Evolutionary conservation across 768 basidiomycete species (phyloP), one percentile per base, ranked within the genome.

Genomic region (Phaeotremella fagi): DNA sequence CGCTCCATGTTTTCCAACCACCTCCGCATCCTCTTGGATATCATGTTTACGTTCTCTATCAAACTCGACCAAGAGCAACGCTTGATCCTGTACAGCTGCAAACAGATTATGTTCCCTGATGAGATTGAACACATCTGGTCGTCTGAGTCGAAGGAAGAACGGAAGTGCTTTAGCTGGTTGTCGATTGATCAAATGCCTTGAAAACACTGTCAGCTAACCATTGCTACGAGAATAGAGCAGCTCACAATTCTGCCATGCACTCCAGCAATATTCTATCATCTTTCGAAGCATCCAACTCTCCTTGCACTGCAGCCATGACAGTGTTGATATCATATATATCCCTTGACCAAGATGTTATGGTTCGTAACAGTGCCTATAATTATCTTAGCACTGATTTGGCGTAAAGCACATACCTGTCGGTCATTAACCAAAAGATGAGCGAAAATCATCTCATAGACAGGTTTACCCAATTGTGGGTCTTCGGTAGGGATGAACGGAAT

Each of bases 401-500:
- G n/a, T 3, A 22, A 33, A 14, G 25, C 6, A 65, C 79, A 31
- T 64, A 88, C 90, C 68, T 80, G 75, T 67, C 81, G 82, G 71
- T 97, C 88, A 49, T 88, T 82, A 2, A 81, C 78, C 24, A 98
- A 75, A 72, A 90, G 87, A 71, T 95, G 82, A 0, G 84, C 90
- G 5, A 99, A 80, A 38, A 98, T 83, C 87, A 97, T 90, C 72
- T 94, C 92, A 72, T 98, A 99, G 2, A 94, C 87, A 25, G 91
- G 70, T 61, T 84, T 84, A 31, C 85, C 83, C 11, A 98, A 80
- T 47, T 83, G 84, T 0, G 92, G 94, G 3, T 82, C 76, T 35
- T 85, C 81, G 0, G 86, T 91, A 0, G 95, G 95, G 0, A 97
- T 82, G 63, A 82, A 85, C 0, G 92, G 92, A 31, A 95, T 90